These are phyloP conservation scores for Rosa chinensis DNA, from an alignment of 306 rosid species.

Conservation along the genomic window DNA sequence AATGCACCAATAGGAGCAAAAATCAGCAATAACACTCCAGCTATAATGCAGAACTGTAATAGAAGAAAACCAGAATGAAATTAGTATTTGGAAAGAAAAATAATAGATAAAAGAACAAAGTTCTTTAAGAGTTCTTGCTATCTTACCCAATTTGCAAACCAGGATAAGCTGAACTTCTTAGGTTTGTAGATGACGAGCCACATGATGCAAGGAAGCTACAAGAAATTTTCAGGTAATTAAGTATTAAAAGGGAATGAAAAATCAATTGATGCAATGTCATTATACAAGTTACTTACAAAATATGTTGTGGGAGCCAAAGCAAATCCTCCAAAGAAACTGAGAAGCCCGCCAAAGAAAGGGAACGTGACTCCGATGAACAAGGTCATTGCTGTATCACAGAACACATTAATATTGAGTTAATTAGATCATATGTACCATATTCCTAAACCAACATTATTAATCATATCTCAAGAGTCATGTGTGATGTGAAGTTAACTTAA, in stretches of 20 bases:
- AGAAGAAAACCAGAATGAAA: background rate
- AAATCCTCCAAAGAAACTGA: conserved; percentile 47
- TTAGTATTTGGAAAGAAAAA: background rate
- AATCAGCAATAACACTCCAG: conserved; percentile 22
- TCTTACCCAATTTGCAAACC: conserved; percentile 42
- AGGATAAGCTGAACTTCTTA: conserved; percentile 34
- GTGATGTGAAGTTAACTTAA: background rate
- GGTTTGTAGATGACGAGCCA: conserved; percentile 44
- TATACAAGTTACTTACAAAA: conserved; percentile 23
- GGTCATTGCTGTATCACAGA: conserved; percentile 29
- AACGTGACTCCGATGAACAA: conserved; percentile 34
- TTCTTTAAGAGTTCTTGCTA: background rate
- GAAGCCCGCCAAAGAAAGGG: conserved; percentile 51
- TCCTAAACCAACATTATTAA: background rate
- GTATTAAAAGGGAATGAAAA: background rate
- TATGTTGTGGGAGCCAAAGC: conserved; percentile 44
- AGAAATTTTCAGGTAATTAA: background rate
- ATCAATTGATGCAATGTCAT: background rate
- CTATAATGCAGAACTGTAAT: conserved; percentile 25
- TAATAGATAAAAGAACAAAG: too few species aligned
- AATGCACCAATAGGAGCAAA: conserved; percentile 34
- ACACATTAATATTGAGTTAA: background rate
- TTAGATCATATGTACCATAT: background rate
- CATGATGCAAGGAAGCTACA: conserved; percentile 51
- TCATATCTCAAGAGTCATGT: background rate